Percentiles rank a stretch among this genome's conserved stretches.
These are phyloP conservation scores for Emergomyces pasteurianus DNA, from an alignment of 2,329 filamentous ascomycete genomes.

Conservation along the genomic window DNA sequence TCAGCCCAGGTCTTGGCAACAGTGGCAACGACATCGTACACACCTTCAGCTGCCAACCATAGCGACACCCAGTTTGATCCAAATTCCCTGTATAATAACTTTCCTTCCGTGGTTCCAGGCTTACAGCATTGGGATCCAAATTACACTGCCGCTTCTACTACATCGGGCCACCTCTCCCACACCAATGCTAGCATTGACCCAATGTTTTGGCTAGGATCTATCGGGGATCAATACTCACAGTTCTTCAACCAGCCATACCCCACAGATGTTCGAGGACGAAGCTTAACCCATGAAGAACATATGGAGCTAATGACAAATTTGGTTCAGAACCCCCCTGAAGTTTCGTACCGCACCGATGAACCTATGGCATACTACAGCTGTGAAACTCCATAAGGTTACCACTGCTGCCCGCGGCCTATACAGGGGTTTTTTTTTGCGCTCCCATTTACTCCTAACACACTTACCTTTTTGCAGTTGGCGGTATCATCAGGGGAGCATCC, in stretches of 20 bases:
- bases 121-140: constrained; percentile 32
- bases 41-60: constrained; percentile 10
- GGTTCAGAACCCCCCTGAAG: constrained; percentile 45
- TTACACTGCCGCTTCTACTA: constrained; percentile 27
- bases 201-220: constrained; percentile 32
- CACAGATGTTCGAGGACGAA: constrained; percentile 47
- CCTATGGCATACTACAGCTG: constrained; percentile 31
- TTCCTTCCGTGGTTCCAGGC: constrained; percentile 29
- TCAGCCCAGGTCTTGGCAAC: not conserved
- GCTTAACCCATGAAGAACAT: constrained; percentile 68
- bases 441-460: not conserved
- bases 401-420: not conserved
- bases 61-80: constrained; percentile 24
- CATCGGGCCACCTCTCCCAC: constrained; percentile 24
- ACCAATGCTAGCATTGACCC: constrained; percentile 24
- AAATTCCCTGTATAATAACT: constrained; percentile 27
- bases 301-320: constrained; percentile 70
- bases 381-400: constrained; percentile 11
- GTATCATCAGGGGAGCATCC: not conserved
- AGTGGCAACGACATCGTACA: not conserved
- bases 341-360: constrained; percentile 30
- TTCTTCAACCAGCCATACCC: constrained; percentile 36
- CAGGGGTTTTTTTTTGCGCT: not conserved
- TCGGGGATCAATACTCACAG: constrained; percentile 37
- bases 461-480: not conserved